Base-by-base conservation (phyloP, 345 rosid species). In the Euphorbia tirucalli region DNA sequence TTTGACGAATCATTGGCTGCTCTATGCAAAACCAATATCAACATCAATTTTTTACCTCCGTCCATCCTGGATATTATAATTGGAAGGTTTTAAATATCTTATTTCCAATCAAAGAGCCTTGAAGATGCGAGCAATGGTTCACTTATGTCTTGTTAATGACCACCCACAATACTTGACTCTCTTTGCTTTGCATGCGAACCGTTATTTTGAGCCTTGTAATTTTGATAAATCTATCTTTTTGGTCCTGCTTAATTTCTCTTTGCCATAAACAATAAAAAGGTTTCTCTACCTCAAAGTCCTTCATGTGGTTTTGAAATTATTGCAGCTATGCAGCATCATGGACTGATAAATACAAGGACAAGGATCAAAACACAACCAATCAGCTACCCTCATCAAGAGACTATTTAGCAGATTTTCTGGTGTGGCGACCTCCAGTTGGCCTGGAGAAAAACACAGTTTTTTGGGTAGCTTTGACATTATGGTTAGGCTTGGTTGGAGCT, bases 401-500 rank as follows among this genome's bases (percentile, higher is more conserved):
- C 78, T 84, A 83, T 62, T 56, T 91, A 22, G 94, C 86, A 4
- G 92, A 92, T 81, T 83, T 92, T 74, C 76, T 92, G 76, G 88
- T 82, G 54, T 90, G 97, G 97, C 90, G 85, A 77, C 95, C 97
- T 14, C 91, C 91, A 0, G 74, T 57, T 0, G 99, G 93, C 2
- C 61, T 83, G 70, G 90, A 84, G 81, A 95, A 89, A 76, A 95
- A 76, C 78, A 61, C 67, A 50, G 85, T 81, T 3, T 91, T 94
- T 66, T 94, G 97, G 98, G 75, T 87, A 39, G 87, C 88, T 61
- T 79, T 94, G 82, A 80, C 95, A 5, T 58, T 92, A 13, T 91
- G 98, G 98, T 69, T 94, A 24, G 88, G 90, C 58, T 85, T 94
- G 83, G 96, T 94, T 60, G 96, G 94, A 64, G 92, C 97, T 57